Conservation (phyloP, 2,329 filamentous ascomycete species). For the Alternaria burnsii region DNA sequence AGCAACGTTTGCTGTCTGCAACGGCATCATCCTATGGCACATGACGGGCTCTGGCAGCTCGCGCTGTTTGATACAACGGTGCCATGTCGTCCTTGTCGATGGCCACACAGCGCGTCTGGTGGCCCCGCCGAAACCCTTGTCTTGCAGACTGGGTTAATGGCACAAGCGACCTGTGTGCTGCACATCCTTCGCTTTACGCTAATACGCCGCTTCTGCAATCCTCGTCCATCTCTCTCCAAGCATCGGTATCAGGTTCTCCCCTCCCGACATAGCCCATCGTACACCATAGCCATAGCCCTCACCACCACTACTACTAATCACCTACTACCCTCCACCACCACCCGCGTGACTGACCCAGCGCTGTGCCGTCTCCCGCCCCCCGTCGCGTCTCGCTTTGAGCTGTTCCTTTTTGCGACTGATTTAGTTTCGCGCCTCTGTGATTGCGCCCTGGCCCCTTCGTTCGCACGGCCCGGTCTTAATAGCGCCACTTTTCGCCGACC, state of each 20-base stretch:
- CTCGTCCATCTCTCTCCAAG: conserved; percentile 5
- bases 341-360: conserved; percentile 15
- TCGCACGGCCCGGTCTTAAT: conserved; percentile 37
- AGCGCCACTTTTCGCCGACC: conserved; percentile 40
- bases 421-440: conserved; percentile 28
- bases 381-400: conserved; percentile 15
- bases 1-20: conserved; percentile 35
- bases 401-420: conserved; percentile 26
- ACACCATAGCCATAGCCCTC: background rate
- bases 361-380: conserved; percentile 16
- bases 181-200: conserved; percentile 27
- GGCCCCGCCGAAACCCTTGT: conserved; percentile 24
- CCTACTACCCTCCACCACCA: background rate
- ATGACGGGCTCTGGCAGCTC: conserved; percentile 10
- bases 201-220: conserved; percentile 22
- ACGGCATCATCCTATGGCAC: conserved; percentile 22
- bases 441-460: conserved; percentile 38
- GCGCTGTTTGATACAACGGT: conserved; percentile 25
- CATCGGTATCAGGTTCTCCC: conserved; percentile 3
- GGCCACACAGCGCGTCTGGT: conserved; percentile 32
- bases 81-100: conserved; percentile 21
- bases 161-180: conserved; percentile 36
- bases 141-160: conserved; percentile 34
- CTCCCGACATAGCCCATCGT: background rate
- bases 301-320: background rate